phyloP scores from a whole-genome alignment of 805 yeast species.

The Saccharomyces kudriavzevii region DNA sequence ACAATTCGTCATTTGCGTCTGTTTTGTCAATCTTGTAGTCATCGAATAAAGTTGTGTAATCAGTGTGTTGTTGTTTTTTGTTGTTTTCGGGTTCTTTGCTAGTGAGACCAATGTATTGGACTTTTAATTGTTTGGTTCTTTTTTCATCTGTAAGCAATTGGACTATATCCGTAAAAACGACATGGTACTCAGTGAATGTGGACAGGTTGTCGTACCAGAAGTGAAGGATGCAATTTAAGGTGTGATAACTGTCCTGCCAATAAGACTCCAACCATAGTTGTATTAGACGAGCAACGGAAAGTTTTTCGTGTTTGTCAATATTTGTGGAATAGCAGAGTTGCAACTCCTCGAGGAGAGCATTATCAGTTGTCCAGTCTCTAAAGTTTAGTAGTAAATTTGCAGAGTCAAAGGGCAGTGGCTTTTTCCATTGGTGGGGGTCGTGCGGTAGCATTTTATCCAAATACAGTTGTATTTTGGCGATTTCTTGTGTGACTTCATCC shows the following conservation, averaged over 20 bases:
- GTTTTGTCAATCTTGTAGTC: neutral
- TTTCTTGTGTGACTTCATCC: neutral
- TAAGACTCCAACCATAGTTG: neutral
- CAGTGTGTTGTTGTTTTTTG: conserved; percentile 1
- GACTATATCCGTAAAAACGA: neutral
- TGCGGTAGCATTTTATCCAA: neutral
- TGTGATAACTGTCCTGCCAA: neutral
- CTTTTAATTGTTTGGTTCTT: neutral
- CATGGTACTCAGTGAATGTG: neutral
- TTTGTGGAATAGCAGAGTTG: neutral
- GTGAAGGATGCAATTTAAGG: neutral
- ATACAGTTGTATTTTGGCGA: neutral
- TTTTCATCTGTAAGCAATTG: neutral
- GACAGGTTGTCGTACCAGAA: neutral
- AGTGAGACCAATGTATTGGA: neutral
- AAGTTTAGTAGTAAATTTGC: neutral
- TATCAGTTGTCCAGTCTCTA: neutral
- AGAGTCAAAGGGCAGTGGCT: neutral
- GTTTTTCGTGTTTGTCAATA: neutral
- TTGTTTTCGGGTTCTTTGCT: conserved; percentile 36
- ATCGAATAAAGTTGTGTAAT: neutral
- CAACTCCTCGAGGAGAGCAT: neutral
- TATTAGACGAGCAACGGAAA: neutral
- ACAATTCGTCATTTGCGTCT: neutral
- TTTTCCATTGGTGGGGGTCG: neutral